Percentiles rank a stretch among this genome's conserved stretches.
These are phyloP conservation scores for Penicillium olsonii DNA, from an alignment of 2,329 filamentous ascomycete genomes.

Conservation along the genomic window DNA sequence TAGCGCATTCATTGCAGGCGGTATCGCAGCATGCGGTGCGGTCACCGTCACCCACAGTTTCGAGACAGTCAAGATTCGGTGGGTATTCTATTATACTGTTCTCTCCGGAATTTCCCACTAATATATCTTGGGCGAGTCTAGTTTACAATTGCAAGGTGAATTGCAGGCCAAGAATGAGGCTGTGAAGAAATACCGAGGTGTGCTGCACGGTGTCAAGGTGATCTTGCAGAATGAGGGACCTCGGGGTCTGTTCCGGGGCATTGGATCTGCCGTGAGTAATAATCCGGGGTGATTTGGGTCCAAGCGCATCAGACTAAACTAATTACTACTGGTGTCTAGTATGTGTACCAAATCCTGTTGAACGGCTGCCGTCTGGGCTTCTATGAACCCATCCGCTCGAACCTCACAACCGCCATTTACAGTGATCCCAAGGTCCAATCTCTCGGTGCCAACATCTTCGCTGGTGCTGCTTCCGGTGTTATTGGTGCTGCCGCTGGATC, in stretches of 20 bases:
- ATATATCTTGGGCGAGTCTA: conserved; percentile 38
- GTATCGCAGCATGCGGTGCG: conserved; percentile 93
- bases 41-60: conserved; percentile 98
- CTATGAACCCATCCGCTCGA: conserved; percentile 88
- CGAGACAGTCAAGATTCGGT: conserved; percentile 98
- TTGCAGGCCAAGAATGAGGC: conserved; percentile 83
- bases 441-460: conserved; percentile 88
- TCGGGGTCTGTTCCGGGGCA: conserved; percentile 79
- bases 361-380: conserved; percentile 97
- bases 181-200: conserved; percentile 84
- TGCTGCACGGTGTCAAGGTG: conserved; percentile 85
- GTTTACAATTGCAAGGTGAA: conserved; percentile 95
- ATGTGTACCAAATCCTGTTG: conserved; percentile 92
- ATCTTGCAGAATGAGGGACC: conserved; percentile 90
- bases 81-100: conserved; percentile 30
- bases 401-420: conserved; percentile 69
- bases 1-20: conserved; percentile 90
- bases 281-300: not conserved
- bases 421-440: conserved; percentile 75
- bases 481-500: conserved; percentile 90
- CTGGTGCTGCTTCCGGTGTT: conserved; percentile 84
- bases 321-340: conserved; percentile 54
- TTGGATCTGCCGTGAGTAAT: conserved; percentile 71
- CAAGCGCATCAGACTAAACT: not conserved
- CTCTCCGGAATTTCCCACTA: not conserved